Evolutionary conservation across 169 alveolate genomes (phyloP).

Genomic region (Babesia microti): DNA sequence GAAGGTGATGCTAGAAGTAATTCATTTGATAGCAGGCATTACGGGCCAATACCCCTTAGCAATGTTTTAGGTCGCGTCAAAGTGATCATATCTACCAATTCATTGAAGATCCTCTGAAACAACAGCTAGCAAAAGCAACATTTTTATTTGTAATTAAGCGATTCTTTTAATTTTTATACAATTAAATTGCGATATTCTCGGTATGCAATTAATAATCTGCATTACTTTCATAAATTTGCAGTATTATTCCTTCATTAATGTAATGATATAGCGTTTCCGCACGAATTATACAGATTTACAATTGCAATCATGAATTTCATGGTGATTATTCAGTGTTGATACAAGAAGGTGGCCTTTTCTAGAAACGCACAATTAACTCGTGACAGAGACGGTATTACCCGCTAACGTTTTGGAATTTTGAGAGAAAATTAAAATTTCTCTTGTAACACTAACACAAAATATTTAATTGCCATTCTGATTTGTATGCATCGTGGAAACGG

Average conservation of each 20-base stretch:
- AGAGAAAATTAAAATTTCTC: not conserved
- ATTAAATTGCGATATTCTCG: constrained; percentile 34
- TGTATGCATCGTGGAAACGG: constrained; percentile 35
- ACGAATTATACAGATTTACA: too few species aligned
- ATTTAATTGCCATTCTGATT: constrained; percentile 21
- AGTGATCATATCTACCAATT: constrained; percentile 6
- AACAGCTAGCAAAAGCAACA: not conserved
- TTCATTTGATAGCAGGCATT: constrained; percentile 41
- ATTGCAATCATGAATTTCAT: too few species aligned
- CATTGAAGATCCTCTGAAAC: not conserved
- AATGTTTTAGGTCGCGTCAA: constrained; percentile 21
- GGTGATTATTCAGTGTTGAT: not conserved
- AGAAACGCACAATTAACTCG: not conserved
- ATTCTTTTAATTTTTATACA: constrained; percentile 25
- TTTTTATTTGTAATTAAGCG: not conserved
- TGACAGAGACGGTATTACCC: not conserved
- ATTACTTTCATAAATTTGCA: not conserved
- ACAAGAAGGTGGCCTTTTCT: not conserved
- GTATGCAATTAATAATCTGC: constrained; percentile 2
- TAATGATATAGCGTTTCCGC: too few species aligned
- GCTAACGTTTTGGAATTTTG: not conserved
- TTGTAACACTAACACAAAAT: not conserved
- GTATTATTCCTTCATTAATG: not conserved
- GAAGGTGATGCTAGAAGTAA: constrained; percentile 43
- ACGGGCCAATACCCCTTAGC: constrained; percentile 38